Evolutionary conservation across 805 yeast species (phyloP).

Genomic region (Kazachstania bromeliacearum): DNA sequence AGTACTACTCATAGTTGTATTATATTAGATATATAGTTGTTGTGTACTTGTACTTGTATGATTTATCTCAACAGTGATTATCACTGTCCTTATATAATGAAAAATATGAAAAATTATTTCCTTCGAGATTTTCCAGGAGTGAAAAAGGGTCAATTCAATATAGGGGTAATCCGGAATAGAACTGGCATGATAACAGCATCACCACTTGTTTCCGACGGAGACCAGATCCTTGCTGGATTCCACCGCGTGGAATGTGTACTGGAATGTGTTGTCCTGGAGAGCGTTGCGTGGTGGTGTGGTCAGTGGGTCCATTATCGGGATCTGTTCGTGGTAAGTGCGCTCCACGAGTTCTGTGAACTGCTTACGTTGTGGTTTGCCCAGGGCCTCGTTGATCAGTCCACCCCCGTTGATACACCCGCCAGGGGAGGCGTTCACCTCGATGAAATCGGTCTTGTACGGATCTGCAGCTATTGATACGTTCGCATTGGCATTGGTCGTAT

Average conservation of each 20-base stretch:
- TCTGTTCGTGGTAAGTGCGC: slow-evolving; percentile 7
- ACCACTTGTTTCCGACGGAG: slow-evolving; percentile 6
- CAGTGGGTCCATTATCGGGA: slow-evolving; percentile 11
- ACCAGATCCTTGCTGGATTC: slow-evolving; percentile 4
- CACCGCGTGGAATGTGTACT: slow-evolving; percentile 3
- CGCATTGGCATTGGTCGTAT: background rate
- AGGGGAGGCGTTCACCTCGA: slow-evolving; percentile 98
- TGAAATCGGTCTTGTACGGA: slow-evolving; percentile 62
- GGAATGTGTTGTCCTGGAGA: slow-evolving; percentile 2
- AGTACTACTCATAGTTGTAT: no score
- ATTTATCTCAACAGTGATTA: no score
- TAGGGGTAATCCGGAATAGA: no score
- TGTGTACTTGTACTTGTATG: no score
- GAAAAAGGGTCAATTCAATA: no score
- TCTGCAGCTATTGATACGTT: slow-evolving; percentile 36
- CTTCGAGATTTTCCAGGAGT: no score
- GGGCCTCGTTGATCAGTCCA: slow-evolving; percentile 61
- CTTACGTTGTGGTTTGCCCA: slow-evolving; percentile 9
- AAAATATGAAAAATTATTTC: no score
- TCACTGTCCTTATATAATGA: no score
- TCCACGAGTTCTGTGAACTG: slow-evolving; percentile 12
- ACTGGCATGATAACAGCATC: background rate
- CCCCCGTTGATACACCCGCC: slow-evolving; percentile 97
- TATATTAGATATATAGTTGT: no score
- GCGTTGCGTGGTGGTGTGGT: slow-evolving; percentile 1